Evolutionary conservation across 768 basidiomycete species (phyloP).

Genomic region (Leccinum ochraceum): DNA sequence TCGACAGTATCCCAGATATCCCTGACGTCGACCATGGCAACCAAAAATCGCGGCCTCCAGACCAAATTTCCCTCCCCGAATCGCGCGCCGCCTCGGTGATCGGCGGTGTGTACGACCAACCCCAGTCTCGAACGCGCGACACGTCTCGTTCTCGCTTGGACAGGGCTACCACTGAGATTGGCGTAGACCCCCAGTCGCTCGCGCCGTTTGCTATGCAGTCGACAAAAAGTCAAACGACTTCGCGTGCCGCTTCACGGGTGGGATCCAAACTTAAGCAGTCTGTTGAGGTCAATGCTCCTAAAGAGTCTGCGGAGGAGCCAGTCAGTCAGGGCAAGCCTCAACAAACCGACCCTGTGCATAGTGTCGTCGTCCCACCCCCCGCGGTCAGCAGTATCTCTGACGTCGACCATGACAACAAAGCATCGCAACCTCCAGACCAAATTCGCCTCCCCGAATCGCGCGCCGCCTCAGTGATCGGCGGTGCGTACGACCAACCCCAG

Average conservation of each 20-base stretch:
- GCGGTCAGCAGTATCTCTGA: too few species aligned
- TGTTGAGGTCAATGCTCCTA: background rate
- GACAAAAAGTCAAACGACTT: slow-evolving; percentile 1
- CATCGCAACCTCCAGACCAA: slow-evolving; percentile 18
- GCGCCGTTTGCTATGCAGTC: slow-evolving; percentile 8
- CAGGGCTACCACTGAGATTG: slow-evolving; percentile 28
- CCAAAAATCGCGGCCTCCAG: slow-evolving; percentile 14
- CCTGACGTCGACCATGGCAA: slow-evolving; percentile 17
- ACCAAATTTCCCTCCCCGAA: slow-evolving; percentile 27
- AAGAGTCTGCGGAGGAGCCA: slow-evolving; percentile 2
- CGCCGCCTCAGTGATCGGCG: slow-evolving; percentile 32
- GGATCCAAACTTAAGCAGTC: slow-evolving; percentile 8
- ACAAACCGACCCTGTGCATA: background rate
- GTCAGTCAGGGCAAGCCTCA: background rate
- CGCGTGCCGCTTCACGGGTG: slow-evolving; percentile 6
- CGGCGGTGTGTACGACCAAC: slow-evolving; percentile 28
- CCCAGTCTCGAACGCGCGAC: slow-evolving; percentile 19
- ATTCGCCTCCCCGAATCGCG: slow-evolving; percentile 33
- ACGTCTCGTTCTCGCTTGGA: slow-evolving; percentile 14
- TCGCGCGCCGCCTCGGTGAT: slow-evolving; percentile 34
- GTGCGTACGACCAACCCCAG: slow-evolving; percentile 25
- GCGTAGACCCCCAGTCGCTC: slow-evolving; percentile 13
- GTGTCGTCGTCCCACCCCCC: too few species aligned
- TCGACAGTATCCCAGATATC: slow-evolving; percentile 18
- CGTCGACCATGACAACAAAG: slow-evolving; percentile 4